These are phyloP conservation scores for Macadamia tetraphylla DNA, from an alignment of 164 flowering plant genomes.

Conservation along the genomic window DNA sequence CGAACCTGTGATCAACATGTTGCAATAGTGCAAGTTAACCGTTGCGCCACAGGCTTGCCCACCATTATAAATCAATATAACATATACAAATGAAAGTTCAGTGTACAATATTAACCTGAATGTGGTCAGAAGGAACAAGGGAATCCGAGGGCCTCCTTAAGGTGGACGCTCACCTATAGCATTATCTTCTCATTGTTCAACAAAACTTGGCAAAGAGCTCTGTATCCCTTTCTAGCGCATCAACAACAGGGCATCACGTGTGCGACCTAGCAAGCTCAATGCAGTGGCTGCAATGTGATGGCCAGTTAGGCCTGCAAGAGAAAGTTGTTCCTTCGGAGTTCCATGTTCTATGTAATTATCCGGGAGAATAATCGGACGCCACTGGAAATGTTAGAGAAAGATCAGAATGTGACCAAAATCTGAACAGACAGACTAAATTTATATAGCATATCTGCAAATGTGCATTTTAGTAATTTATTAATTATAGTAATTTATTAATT, in stretches of 20 bases:
- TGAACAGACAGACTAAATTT: background rate
- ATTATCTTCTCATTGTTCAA: background rate
- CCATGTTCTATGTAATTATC: conserved; percentile 84
- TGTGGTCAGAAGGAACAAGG: background rate
- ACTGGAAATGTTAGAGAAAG: conserved; percentile 34
- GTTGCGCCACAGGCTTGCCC: no score
- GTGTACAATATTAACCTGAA: background rate
- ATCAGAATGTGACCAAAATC: conserved; percentile 1
- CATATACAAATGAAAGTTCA: background rate
- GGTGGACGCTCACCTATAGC: background rate
- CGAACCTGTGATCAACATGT: no score
- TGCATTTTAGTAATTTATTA: no score
- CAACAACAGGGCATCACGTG: conserved; percentile 73
- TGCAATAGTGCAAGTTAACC: no score
- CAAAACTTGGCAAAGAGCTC: background rate
- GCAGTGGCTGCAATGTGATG: conserved; percentile 90
- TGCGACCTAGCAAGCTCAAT: conserved; percentile 70
- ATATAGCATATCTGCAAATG: background rate
- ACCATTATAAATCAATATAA: background rate
- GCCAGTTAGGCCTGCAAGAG: conserved; percentile 76
- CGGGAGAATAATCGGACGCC: conserved; percentile 87
- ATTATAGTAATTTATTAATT: no score
- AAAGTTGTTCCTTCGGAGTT: conserved; percentile 64
- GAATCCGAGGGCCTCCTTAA: background rate
- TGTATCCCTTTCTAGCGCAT: conserved; percentile 37